Percentiles rank a stretch among this genome's conserved stretches.
Conservation (phyloP, 148 eudicot genomes). For the Camellia sinensis region DNA sequence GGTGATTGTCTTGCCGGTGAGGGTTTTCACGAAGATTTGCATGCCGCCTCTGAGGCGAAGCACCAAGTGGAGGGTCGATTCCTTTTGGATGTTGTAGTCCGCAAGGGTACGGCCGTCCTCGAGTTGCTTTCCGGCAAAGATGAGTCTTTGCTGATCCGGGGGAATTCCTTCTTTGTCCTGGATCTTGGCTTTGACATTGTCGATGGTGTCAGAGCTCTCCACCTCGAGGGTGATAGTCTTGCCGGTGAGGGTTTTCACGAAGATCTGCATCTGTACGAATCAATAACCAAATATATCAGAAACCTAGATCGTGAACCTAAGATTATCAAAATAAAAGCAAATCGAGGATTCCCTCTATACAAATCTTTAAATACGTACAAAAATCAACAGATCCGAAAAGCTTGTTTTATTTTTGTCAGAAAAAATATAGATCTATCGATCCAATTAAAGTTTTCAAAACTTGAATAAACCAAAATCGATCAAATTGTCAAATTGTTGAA, state of each 20-base stretch:
- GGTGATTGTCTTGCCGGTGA: constrained; percentile 20
- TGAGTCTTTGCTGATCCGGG: constrained; percentile 22
- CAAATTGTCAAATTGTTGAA: too few relatives aligned
- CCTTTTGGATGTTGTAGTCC: constrained; percentile 20
- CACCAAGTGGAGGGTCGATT: constrained; percentile 18
- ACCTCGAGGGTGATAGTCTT: constrained; percentile 24
- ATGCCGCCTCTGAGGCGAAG: constrained; percentile 19
- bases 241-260: constrained; percentile 32
- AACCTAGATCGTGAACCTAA: background rate
- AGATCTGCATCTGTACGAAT: constrained; percentile 25
- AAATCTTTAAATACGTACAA: background rate
- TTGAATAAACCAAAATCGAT: too few relatives aligned
- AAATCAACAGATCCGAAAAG: too few relatives aligned
- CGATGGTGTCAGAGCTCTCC: constrained; percentile 22
- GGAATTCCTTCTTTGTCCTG: constrained; percentile 24
- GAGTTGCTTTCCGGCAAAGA: constrained; percentile 21
- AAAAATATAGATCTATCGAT: too few relatives aligned
- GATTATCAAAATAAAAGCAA: background rate
- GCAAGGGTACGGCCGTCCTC: constrained; percentile 23
- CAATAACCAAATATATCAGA: background rate
- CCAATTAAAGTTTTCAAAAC: too few relatives aligned
- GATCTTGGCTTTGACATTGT: constrained; percentile 22
- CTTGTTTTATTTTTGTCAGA: too few relatives aligned
- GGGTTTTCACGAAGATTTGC: constrained; percentile 22
- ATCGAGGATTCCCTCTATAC: background rate